Evolutionary conservation across 75 land plant species (phyloP).

Genomic region (Cunninghamia lanceolata): DNA sequence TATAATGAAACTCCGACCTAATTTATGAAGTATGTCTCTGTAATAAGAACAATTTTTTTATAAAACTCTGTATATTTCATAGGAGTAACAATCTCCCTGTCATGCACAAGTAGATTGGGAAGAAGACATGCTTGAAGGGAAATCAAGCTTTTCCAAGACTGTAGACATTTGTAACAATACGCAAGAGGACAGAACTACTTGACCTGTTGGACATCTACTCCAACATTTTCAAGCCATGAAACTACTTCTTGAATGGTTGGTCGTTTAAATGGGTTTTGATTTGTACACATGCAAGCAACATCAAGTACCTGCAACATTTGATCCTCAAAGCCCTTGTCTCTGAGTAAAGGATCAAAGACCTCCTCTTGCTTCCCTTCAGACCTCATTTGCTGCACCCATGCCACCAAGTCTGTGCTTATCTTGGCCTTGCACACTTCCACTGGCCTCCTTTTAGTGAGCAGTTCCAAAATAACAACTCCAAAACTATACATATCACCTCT

Average conservation of each 20-base stretch:
- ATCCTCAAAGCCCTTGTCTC: slow-evolving; percentile 24
- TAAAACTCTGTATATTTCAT: neutral
- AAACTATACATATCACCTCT: slow-evolving; percentile 60
- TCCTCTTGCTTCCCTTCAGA: slow-evolving; percentile 33
- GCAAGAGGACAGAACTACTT: neutral
- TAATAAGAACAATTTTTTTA: neutral
- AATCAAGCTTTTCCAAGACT: neutral
- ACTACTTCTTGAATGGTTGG: slow-evolving; percentile 43
- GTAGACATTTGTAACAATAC: neutral
- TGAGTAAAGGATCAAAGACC: slow-evolving; percentile 41
- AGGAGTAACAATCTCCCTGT: neutral
- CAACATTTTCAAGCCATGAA: slow-evolving; percentile 40
- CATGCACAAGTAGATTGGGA: neutral
- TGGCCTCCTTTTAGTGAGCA: slow-evolving; percentile 50
- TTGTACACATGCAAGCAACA: slow-evolving; percentile 52
- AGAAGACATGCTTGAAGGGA: neutral
- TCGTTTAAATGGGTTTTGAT: slow-evolving; percentile 35
- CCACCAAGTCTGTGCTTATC: slow-evolving; percentile 33
- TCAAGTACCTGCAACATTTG: slow-evolving; percentile 43
- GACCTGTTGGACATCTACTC: slow-evolving; percentile 4
- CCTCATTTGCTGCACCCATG: slow-evolving; percentile 58
- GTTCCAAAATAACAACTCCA: slow-evolving; percentile 54
- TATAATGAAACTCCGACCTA: neutral
- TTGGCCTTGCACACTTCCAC: slow-evolving; percentile 46
- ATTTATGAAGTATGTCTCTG: neutral